Base-by-base conservation (phyloP, 2,329 filamentous ascomycete genomes). In the Beauveria asiatica region DNA sequence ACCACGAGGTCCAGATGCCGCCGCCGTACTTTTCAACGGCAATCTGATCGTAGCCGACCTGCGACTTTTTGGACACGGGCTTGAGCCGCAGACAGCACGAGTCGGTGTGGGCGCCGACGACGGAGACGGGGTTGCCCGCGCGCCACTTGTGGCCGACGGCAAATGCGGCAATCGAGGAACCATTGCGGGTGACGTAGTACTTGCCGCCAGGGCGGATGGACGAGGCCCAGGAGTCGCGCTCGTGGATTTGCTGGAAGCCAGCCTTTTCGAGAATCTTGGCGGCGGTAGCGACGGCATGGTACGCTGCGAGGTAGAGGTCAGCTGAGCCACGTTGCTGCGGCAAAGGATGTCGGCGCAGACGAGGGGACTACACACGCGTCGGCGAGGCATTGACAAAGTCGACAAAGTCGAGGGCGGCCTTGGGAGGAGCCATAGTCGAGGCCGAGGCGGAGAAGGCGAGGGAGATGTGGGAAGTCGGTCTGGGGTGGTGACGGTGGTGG, bases 1-100 rank as follows among this genome's bases (percentile, higher is more conserved):
- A 99, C 94, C 89, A 99, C 51, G 90, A 96, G 75, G 97, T 92
- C 93, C 93, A 97, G 69, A 97, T 87, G 60, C 94, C 94, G 63
- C 94, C 94, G 57, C 94, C 94, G 70, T 99, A 99, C 1, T 91
- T 93, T 79, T 99, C 94, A 56, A 97, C 93, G 57, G 92, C 94
- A 61, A 99, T 87, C 75, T 99, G 94, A 64, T 97, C 76, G 74
- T 94, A 99, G 13, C 93, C 93, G 65, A 89, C 88, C 60, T 83
- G 86, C 69, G 84, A 83, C 77, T 93, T 94, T 76, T 93, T 96
- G 70, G 90, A 96, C 46, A 96, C 87, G 13, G 94, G 94, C 80
- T 99, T 99, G 72, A 99, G 80, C 62, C 93, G 87, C 54, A 99
- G 83, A 67, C 89, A 92, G 6, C 91, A 92, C 11, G 92, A 97